A percentile compares a stretch with the other conserved stretches of the same genome.
These are phyloP conservation scores for Ogataea saltuana DNA, from an alignment of 805 yeast species.

Conservation along the genomic window DNA sequence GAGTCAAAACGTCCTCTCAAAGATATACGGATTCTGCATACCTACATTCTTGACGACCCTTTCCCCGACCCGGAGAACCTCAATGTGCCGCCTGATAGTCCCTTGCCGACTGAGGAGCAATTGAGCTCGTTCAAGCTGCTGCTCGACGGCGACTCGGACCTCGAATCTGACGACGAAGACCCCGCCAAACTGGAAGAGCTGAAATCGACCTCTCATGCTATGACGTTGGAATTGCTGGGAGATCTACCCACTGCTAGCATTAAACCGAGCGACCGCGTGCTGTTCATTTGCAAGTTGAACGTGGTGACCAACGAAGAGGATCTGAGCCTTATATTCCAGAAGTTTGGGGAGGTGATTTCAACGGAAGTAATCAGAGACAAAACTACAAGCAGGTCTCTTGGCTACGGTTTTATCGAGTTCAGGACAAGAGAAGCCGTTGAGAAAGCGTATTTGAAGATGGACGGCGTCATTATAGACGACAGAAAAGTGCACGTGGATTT, in stretches of 20 bases:
- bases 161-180: slow-evolving; percentile 21
- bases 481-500: slow-evolving; percentile 65
- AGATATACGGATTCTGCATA: slow-evolving; percentile 54
- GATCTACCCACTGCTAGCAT: slow-evolving; percentile 60
- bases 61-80: slow-evolving; percentile 39
- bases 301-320: slow-evolving; percentile 62
- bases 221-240: slow-evolving; percentile 63
- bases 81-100: slow-evolving; percentile 29
- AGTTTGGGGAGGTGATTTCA: slow-evolving; percentile 56
- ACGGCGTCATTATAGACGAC: slow-evolving; percentile 64
- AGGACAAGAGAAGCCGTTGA: slow-evolving; percentile 52
- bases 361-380: slow-evolving; percentile 55
- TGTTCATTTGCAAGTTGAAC: slow-evolving; percentile 65
- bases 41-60: slow-evolving; percentile 55
- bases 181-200: slow-evolving; percentile 20
- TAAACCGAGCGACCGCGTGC: slow-evolving; percentile 59
- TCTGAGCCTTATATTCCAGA: slow-evolving; percentile 53
- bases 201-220: slow-evolving; percentile 52
- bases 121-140: slow-evolving; percentile 35
- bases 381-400: slow-evolving; percentile 48
- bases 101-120: slow-evolving; percentile 38
- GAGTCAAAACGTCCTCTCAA: slow-evolving; percentile 41
- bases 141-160: slow-evolving; percentile 26
- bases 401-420: slow-evolving; percentile 67
- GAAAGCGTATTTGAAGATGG: slow-evolving; percentile 61